Percentiles rank a stretch among this genome's conserved stretches.
Evolutionary conservation across 2,329 filamentous ascomycete genomes (phyloP).

Genomic region (Cadophora sp.): DNA sequence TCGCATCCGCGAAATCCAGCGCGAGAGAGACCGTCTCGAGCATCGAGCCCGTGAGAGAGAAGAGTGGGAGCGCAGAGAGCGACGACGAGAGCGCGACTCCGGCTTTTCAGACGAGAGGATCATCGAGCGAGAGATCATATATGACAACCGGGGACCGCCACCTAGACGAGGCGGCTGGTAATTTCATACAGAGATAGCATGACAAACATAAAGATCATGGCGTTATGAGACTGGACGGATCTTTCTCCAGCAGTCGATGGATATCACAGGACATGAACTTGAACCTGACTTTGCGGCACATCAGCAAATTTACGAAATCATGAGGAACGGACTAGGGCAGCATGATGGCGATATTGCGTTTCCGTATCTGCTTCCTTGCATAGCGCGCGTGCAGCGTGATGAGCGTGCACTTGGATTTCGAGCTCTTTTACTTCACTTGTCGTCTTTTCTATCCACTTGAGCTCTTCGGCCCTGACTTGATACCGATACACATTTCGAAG

Average conservation of each 20-base stretch:
- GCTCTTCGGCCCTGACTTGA: neutral
- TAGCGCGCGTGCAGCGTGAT: conserved; percentile 10
- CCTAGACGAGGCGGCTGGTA: conserved; percentile 24
- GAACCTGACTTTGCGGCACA: neutral
- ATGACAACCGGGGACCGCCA: conserved; percentile 51
- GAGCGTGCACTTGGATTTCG: neutral
- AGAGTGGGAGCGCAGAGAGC: conserved; percentile 47
- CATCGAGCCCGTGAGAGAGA: conserved; percentile 53
- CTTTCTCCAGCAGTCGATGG: neutral
- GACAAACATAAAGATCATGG: neutral
- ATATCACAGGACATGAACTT: conserved; percentile 11
- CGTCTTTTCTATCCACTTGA: neutral
- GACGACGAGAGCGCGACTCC: conserved; percentile 36
- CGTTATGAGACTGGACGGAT: conserved; percentile 1
- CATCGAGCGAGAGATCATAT: conserved; percentile 72
- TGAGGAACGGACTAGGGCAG: conserved; percentile 1
- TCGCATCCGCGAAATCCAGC: conserved; percentile 60
- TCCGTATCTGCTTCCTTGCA: conserved; percentile 4
- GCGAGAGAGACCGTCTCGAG: conserved; percentile 59
- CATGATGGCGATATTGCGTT: neutral
- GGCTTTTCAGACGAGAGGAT: conserved; percentile 66
- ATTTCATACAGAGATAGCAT: neutral
- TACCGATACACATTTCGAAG: conserved; percentile 8
- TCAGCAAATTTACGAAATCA: conserved; percentile 10
- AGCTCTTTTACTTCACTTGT: neutral